Conservation (phyloP, 106 monocot species). For the Dendrobium officinale region DNA sequence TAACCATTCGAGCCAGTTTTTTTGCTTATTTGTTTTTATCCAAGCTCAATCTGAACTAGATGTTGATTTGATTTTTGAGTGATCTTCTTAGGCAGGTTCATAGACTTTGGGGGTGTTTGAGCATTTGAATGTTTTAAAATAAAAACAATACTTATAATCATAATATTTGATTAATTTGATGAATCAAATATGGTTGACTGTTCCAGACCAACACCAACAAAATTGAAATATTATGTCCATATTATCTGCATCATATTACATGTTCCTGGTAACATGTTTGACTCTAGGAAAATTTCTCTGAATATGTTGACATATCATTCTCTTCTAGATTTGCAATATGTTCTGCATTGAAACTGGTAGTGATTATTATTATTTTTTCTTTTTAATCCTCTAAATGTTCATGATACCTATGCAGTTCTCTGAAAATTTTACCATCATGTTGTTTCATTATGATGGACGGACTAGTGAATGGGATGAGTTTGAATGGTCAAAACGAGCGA, state of each 20-base stretch:
- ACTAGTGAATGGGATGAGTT: slow-evolving; percentile 53
- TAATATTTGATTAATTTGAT: neutral
- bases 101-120: neutral
- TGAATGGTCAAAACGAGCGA: slow-evolving; percentile 58
- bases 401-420: slow-evolving; percentile 34
- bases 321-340: neutral
- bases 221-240: neutral
- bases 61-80: too few relatives aligned
- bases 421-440: slow-evolving; percentile 48
- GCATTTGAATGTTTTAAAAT: neutral
- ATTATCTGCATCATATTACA: neutral
- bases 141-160: neutral
- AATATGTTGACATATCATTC: neutral
- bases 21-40: too few relatives aligned
- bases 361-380: neutral
- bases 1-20: too few relatives aligned
- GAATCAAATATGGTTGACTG: neutral
- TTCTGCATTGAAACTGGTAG: neutral
- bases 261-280: too few relatives aligned
- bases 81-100: too few relatives aligned
- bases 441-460: slow-evolving; percentile 56
- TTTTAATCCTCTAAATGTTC: neutral
- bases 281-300: neutral
- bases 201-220: neutral
- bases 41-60: too few relatives aligned